Evolutionary conservation across 352 stramenopile species (phyloP).

Genomic region (Thalassiosira sp.): DNA sequence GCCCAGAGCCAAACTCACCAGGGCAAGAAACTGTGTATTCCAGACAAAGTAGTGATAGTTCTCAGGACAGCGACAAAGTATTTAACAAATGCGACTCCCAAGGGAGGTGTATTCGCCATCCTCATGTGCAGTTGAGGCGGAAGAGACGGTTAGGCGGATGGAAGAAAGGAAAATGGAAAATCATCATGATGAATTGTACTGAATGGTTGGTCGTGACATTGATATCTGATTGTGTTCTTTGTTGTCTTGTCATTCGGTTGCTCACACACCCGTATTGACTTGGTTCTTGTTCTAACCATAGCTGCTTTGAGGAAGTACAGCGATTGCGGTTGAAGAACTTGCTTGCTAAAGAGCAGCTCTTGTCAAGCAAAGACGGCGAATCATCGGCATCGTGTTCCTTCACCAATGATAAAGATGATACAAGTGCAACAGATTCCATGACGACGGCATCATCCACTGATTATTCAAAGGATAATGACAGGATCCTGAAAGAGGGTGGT

Average conservation of each 20-base stretch:
- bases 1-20: not conserved
- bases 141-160: conserved; percentile 6
- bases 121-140: conserved; percentile 13
- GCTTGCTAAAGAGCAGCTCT: not conserved
- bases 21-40: not conserved
- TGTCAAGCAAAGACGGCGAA: no score
- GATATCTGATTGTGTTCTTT: no score
- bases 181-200: conserved; percentile 15
- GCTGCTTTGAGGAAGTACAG: conserved; percentile 11
- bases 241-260: no score
- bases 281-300: no score
- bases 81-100: conserved; percentile 16
- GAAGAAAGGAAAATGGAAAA: conserved; percentile 19
- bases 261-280: no score
- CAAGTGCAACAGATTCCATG: not conserved
- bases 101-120: conserved; percentile 15
- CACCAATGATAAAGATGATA: not conserved
- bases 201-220: no score
- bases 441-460: conserved; percentile 2
- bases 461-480: not conserved
- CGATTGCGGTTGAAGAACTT: conserved; percentile 13
- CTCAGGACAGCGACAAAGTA: conserved; percentile 7
- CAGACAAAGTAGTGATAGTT: conserved; percentile 2
- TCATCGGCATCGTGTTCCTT: not conserved
- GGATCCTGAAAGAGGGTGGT: no score